Evolutionary conservation across 345 rosid species (phyloP).

Genomic region (Brassica carinata): DNA sequence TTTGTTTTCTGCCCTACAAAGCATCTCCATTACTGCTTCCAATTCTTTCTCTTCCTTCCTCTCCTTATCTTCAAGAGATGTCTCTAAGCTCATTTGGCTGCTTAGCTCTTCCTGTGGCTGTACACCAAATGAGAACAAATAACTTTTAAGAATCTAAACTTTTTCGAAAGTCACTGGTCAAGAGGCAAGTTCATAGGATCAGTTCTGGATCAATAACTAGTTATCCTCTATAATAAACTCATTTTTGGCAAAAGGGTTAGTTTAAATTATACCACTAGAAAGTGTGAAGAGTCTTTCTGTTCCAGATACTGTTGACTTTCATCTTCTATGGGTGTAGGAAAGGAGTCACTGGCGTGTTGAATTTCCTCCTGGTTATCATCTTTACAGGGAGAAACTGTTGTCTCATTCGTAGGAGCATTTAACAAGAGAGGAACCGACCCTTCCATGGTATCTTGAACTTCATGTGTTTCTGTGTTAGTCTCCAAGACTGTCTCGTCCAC

Average conservation of each 20-base stretch:
- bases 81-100: constrained; percentile 6
- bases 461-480: neutral
- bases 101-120: constrained; percentile 26
- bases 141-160: neutral
- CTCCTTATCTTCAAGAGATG: constrained; percentile 13
- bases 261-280: constrained; percentile 22
- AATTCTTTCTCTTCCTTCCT: constrained; percentile 42
- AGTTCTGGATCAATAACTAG: neutral
- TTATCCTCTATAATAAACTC: neutral
- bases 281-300: constrained; percentile 14
- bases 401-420: constrained; percentile 23
- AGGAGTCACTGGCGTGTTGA: constrained; percentile 29
- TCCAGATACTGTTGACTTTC: constrained; percentile 25
- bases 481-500: constrained; percentile 4
- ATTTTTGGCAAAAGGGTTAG: neutral
- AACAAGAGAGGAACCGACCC: neutral
- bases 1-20: constrained; percentile 60
- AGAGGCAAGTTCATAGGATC: neutral
- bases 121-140: neutral
- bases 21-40: constrained; percentile 68
- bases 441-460: neutral
- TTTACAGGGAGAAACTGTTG: constrained; percentile 18
- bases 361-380: constrained; percentile 25
- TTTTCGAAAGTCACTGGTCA: constrained; percentile 9
- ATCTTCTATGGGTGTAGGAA: constrained; percentile 8